Percentiles rank a stretch among this genome's conserved stretches.
phyloP scores from a whole-genome alignment of 176 grass and related monocot species.

The Ampelocalamus luodianensis region DNA sequence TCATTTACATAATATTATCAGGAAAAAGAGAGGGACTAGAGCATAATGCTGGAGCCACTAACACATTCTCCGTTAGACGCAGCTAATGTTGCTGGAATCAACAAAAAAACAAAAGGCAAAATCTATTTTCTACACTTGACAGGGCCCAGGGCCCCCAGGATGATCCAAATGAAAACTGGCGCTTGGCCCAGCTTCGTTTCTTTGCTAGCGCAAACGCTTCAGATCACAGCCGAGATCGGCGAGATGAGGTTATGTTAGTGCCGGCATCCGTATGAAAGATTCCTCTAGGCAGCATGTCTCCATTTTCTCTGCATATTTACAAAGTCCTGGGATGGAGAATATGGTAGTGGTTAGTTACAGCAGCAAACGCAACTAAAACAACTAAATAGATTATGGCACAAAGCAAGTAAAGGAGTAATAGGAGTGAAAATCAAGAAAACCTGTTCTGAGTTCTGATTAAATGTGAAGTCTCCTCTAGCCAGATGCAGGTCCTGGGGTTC shows the following conservation, averaged over 20 bases:
- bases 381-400: not conserved
- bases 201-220: not conserved
- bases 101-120: not conserved
- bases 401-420: not conserved
- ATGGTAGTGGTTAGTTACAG: not conserved
- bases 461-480: constrained; percentile 45
- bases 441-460: constrained; percentile 34
- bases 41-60: not conserved
- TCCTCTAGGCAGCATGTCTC: constrained; percentile 22
- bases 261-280: not conserved
- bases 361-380: not conserved
- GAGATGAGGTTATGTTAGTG: not conserved
- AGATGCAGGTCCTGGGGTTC: constrained; percentile 50
- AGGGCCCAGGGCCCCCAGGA: not conserved
- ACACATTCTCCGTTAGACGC: not conserved
- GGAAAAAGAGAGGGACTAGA: not conserved
- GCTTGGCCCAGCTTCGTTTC: not conserved
- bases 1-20: constrained; percentile 3
- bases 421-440: constrained; percentile 27
- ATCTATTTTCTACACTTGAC: not conserved
- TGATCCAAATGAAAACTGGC: constrained; percentile 7
- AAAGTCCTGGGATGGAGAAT: constrained; percentile 8
- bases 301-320: constrained; percentile 43
- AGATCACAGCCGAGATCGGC: not conserved
- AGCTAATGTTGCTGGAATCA: constrained; percentile 13